Conservation (phyloP, 2,329 filamentous ascomycete species). For the Blumeria graminis region DNA sequence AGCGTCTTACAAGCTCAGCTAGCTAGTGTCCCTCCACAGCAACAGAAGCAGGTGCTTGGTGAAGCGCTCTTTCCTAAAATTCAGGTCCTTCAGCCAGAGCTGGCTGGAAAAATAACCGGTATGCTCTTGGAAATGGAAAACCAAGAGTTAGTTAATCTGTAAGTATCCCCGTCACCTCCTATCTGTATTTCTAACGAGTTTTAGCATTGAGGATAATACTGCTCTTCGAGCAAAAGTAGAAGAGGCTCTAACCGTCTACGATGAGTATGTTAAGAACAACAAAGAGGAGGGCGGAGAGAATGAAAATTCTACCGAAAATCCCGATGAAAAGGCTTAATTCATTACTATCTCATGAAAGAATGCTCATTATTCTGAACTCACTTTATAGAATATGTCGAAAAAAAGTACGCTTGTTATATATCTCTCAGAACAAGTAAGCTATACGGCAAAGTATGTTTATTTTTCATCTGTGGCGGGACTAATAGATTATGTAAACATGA, state of each 20-base stretch:
- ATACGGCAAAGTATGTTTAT: too few species aligned
- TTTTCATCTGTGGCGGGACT: too few species aligned
- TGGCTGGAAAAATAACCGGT: slow-evolving; percentile 97
- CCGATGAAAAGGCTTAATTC: slow-evolving; percentile 27
- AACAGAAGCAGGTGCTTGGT: slow-evolving; percentile 97
- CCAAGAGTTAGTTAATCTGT: slow-evolving; percentile 78
- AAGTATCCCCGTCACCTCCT: slow-evolving; percentile 25
- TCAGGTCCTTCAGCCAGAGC: slow-evolving; percentile 72
- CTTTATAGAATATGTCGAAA: too few species aligned
- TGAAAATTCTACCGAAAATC: slow-evolving; percentile 26
- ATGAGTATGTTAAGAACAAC: slow-evolving; percentile 76
- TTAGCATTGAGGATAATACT: slow-evolving; percentile 66
- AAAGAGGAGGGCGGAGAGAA: slow-evolving; percentile 16
- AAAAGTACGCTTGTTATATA: too few species aligned
- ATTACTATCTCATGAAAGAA: slow-evolving; percentile 8
- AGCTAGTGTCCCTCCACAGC: slow-evolving; percentile 29
- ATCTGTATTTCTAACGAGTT: slow-evolving; percentile 12
- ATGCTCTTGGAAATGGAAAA: slow-evolving; percentile 99
- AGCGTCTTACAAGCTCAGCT: slow-evolving; percentile 32
- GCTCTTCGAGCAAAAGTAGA: slow-evolving; percentile 90
- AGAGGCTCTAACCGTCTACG: slow-evolving; percentile 88
- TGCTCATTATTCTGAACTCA: too few species aligned
- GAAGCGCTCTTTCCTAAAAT: slow-evolving; percentile 99
- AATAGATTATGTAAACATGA: too few species aligned
- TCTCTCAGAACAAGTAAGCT: too few species aligned